Evolutionary conservation across 2,329 filamentous ascomycete genomes (phyloP).

Genomic region (Pyricularia grisea): DNA sequence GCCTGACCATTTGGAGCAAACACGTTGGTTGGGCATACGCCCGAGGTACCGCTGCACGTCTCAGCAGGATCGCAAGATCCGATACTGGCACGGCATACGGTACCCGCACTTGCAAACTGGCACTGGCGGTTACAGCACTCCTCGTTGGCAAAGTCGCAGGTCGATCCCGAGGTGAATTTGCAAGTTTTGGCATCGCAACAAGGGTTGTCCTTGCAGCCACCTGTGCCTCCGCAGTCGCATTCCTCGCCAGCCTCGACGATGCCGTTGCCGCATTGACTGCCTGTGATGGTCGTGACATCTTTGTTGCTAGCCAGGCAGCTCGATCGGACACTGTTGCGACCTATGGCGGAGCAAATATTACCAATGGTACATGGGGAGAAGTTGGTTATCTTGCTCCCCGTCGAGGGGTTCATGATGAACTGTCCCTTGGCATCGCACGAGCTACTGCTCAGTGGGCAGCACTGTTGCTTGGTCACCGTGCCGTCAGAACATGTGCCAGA

Average conservation of each 20-base stretch:
- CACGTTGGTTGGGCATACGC: slow-evolving; percentile 65
- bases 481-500: slow-evolving; percentile 54
- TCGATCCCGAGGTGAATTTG: slow-evolving; percentile 65
- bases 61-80: slow-evolving; percentile 81
- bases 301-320: slow-evolving; percentile 78
- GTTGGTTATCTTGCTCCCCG: slow-evolving; percentile 57
- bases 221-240: slow-evolving; percentile 81
- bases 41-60: slow-evolving; percentile 63
- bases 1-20: slow-evolving; percentile 59
- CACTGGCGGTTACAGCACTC: slow-evolving; percentile 66
- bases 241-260: slow-evolving; percentile 93
- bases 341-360: slow-evolving; percentile 85
- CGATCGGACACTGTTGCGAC: slow-evolving; percentile 65
- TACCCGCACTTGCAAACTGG: slow-evolving; percentile 55
- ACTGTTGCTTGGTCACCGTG: slow-evolving; percentile 44
- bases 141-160: slow-evolving; percentile 75
- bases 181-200: slow-evolving; percentile 87
- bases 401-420: slow-evolving; percentile 96
- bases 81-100: slow-evolving; percentile 71
- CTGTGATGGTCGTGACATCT: slow-evolving; percentile 70
- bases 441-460: slow-evolving; percentile 64
- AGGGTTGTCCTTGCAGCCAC: slow-evolving; percentile 60
- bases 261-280: slow-evolving; percentile 86
- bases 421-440: slow-evolving; percentile 67
- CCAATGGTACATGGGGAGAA: slow-evolving; percentile 89